Evolutionary conservation across 2,329 filamentous ascomycete genomes (phyloP), one percentile per base, ranked within the genome.

Genomic region (Xylariomycetidae sp.): DNA sequence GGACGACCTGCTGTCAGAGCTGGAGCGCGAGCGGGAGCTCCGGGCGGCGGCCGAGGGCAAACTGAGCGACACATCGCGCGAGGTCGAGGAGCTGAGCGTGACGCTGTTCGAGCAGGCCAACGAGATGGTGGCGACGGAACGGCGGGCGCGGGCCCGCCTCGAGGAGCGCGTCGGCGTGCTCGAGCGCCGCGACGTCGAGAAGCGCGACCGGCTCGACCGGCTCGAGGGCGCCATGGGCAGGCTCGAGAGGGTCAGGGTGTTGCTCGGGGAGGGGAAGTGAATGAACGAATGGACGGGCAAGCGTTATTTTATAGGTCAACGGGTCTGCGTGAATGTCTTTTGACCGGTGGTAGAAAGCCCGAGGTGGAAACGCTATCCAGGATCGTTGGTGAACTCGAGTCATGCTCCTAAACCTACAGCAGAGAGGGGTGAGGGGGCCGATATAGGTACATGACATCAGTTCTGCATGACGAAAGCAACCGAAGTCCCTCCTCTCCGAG

Each of bases 31-130:
- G 57, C 77, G 84, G 53, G 64, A 63, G 27, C 69, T 85, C 37
- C 76, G 86, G 10, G 67, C 72, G 25, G 75, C 78, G 32, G 85
- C 85, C 2, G 86, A 92, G 62, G 72, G 73, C 31, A 73, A 76
- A 41, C 65, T 87, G 14, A 70, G 70, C 43, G 74, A 78, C 31
- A 82, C 85, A 31, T 80, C 76, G 50, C 70, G 66, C 10, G 86
- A 92, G 64, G 73, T 90, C 14, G 86, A 90, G 61, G 86, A 92
- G 61, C 66, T 92, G 44, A 85, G 76, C 51, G 82, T 76, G 14
- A 74, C 73, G 31, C 64, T 92, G 34, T 92, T 92, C 57, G 80
- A 85, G 62, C 81, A 89, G 64, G 86, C 86, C 32, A 92, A 92
- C 57, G 80, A 88, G 62, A 92, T 92, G 86, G 86, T 92, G 14